phyloP scores from a whole-genome alignment of 495 filamentous ascomycete species.

The Penicillium goetzii region DNA sequence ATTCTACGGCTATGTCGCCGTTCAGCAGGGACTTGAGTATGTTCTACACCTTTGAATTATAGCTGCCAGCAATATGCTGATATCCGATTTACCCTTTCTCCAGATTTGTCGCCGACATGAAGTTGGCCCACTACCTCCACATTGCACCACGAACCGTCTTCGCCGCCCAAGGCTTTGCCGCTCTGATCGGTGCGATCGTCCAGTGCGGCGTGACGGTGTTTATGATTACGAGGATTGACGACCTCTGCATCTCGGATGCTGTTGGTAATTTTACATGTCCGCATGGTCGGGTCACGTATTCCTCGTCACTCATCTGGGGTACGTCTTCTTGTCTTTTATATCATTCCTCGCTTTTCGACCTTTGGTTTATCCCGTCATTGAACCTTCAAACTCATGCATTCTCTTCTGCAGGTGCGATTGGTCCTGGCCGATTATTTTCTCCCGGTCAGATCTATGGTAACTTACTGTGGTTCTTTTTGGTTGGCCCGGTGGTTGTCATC shows the following conservation, averaged over 20 bases:
- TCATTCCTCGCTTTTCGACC: background rate
- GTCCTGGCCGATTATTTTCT: slow-evolving; percentile 69
- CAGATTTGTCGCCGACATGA: slow-evolving; percentile 72
- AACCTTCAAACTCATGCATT: slow-evolving; percentile 4
- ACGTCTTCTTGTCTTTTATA: slow-evolving; percentile 13
- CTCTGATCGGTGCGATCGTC: slow-evolving; percentile 66
- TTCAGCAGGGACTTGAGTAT: slow-evolving; percentile 54
- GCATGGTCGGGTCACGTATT: slow-evolving; percentile 68
- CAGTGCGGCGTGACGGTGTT: slow-evolving; percentile 69
- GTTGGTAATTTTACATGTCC: slow-evolving; percentile 70
- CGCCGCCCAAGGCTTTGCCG: slow-evolving; percentile 67
- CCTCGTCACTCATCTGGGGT: slow-evolving; percentile 73
- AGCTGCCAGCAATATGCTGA: background rate
- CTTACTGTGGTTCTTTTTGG: slow-evolving; percentile 65
- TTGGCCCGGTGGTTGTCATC: slow-evolving; percentile 60
- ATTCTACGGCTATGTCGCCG: slow-evolving; percentile 73
- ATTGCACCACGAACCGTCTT: slow-evolving; percentile 73
- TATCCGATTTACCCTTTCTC: slow-evolving; percentile 23
- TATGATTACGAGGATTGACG: slow-evolving; percentile 63
- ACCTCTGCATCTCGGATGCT: slow-evolving; percentile 63
- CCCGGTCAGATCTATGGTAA: slow-evolving; percentile 67
- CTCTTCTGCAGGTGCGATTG: slow-evolving; percentile 51
- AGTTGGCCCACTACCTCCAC: slow-evolving; percentile 80
- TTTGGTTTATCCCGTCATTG: background rate
- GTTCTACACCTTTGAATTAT: slow-evolving; percentile 34